Conservation (phyloP, 768 basidiomycete genomes). For the Crepidotus variabilis region DNA sequence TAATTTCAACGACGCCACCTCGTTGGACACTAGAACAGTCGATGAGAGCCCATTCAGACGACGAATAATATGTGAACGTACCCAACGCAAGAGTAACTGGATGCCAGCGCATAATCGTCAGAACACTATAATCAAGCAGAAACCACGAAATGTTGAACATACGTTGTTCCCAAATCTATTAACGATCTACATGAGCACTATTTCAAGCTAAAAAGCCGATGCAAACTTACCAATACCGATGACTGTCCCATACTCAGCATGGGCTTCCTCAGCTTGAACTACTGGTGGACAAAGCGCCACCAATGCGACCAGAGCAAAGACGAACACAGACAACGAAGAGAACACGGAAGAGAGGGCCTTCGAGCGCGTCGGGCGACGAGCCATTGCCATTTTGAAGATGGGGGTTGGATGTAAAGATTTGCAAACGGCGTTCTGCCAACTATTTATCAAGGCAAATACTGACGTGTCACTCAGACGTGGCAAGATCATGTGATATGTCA, state of each 20-base stretch:
- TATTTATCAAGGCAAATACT: slow-evolving; percentile 23
- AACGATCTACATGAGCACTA: slow-evolving; percentile 6
- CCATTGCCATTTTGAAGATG: slow-evolving; percentile 32
- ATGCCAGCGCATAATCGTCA: slow-evolving; percentile 21
- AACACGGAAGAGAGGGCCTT: slow-evolving; percentile 46
- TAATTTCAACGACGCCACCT: slow-evolving; percentile 71
- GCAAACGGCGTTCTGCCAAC: slow-evolving; percentile 18
- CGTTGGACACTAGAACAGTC: slow-evolving; percentile 61
- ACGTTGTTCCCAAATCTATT: slow-evolving; percentile 90
- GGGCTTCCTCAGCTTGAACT: slow-evolving; percentile 60
- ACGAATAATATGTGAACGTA: slow-evolving; percentile 32
- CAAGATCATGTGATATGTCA: slow-evolving; percentile 29
- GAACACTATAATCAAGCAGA: slow-evolving; percentile 1
- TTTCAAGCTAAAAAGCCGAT: neutral
- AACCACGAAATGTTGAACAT: slow-evolving; percentile 17
- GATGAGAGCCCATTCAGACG: neutral
- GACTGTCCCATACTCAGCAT: slow-evolving; percentile 83
- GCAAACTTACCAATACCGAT: slow-evolving; percentile 79
- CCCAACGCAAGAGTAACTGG: slow-evolving; percentile 95
- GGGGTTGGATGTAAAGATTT: slow-evolving; percentile 25
- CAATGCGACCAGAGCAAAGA: slow-evolving; percentile 67
- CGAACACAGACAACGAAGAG: slow-evolving; percentile 56
- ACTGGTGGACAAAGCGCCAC: slow-evolving; percentile 65
- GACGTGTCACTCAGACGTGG: slow-evolving; percentile 44
- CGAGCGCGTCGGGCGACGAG: slow-evolving; percentile 52